Percentiles rank a stretch among this genome's conserved stretches.
Conservation (phyloP, 345 rosid genomes). For the Gossypium turneri region DNA sequence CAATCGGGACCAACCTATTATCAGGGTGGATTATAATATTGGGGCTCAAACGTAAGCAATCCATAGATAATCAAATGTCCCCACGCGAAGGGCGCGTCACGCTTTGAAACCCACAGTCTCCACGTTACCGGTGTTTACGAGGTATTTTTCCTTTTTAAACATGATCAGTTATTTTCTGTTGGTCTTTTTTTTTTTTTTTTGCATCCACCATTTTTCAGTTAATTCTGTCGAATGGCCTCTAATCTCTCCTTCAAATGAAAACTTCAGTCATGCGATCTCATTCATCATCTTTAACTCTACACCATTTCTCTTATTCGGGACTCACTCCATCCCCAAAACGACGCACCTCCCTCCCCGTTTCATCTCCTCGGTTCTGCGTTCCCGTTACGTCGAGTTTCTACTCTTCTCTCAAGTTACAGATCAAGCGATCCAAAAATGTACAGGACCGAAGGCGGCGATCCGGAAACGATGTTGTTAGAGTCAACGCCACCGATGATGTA, state of each 20-base stretch:
- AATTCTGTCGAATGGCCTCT: neutral
- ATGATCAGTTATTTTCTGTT: neutral
- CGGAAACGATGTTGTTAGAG: constrained; percentile 21
- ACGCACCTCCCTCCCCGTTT: neutral
- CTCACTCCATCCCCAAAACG: neutral
- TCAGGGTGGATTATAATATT: neutral
- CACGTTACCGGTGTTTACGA: constrained; percentile 10
- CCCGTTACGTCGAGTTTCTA: neutral
- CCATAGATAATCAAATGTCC: neutral
- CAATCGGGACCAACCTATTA: too few relatives aligned
- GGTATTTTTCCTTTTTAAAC: neutral
- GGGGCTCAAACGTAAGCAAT: neutral
- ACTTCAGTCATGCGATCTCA: constrained; percentile 35
- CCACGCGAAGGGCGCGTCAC: constrained; percentile 8
- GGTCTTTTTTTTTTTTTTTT: neutral
- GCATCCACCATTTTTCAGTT: neutral
- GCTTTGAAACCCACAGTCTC: too few relatives aligned
- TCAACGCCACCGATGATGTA: constrained; percentile 55
- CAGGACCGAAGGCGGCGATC: constrained; percentile 20
- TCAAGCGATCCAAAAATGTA: constrained; percentile 22
- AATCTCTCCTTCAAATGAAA: constrained; percentile 4
- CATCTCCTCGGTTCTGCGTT: constrained; percentile 5
- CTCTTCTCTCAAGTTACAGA: constrained; percentile 26
- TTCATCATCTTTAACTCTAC: constrained; percentile 14
- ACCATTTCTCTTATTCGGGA: neutral